Evolutionary conservation across 352 stramenopile genomes (phyloP).

Genomic region (Phytophthora citrophthora): DNA sequence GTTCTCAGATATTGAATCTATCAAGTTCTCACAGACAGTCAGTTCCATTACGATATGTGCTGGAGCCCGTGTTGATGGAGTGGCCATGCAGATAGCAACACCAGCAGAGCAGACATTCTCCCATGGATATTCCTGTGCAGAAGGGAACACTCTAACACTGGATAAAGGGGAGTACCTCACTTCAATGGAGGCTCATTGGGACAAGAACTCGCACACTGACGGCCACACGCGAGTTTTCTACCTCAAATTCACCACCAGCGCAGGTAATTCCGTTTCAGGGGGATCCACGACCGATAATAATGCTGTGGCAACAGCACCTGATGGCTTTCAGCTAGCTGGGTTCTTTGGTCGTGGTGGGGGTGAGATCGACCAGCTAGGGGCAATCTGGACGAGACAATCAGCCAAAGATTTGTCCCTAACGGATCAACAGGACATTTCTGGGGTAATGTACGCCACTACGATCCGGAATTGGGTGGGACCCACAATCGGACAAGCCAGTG

Average conservation of each 20-base stretch:
- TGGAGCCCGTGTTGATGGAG: constrained; percentile 3
- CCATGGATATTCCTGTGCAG: constrained; percentile 10
- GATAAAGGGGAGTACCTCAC: constrained; percentile 10
- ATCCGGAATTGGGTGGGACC: constrained; percentile 30
- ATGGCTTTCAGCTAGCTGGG: constrained; percentile 11
- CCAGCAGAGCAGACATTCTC: background rate
- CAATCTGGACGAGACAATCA: constrained; percentile 19
- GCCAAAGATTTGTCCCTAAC: constrained; percentile 5
- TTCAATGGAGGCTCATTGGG: constrained; percentile 13
- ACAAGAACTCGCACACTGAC: constrained; percentile 10
- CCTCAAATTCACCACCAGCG: constrained; percentile 12
- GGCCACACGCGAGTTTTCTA: constrained; percentile 19
- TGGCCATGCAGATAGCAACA: constrained; percentile 1
- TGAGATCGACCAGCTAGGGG: constrained; percentile 19
- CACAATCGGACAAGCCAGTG: constrained; percentile 11
- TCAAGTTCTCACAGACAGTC: constrained; percentile 2
- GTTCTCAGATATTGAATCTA: constrained; percentile 12
- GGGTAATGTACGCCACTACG: background rate
- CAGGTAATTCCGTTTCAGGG: constrained; percentile 4
- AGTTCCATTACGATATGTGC: constrained; percentile 11
- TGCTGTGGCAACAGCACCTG: constrained; percentile 1
- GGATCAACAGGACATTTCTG: background rate
- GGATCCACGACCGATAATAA: constrained; percentile 1
- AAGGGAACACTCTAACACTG: constrained; percentile 9
- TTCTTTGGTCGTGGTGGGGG: constrained; percentile 13